Conservation (phyloP, 495 filamentous ascomycete genomes). For the Letharia lupina region DNA sequence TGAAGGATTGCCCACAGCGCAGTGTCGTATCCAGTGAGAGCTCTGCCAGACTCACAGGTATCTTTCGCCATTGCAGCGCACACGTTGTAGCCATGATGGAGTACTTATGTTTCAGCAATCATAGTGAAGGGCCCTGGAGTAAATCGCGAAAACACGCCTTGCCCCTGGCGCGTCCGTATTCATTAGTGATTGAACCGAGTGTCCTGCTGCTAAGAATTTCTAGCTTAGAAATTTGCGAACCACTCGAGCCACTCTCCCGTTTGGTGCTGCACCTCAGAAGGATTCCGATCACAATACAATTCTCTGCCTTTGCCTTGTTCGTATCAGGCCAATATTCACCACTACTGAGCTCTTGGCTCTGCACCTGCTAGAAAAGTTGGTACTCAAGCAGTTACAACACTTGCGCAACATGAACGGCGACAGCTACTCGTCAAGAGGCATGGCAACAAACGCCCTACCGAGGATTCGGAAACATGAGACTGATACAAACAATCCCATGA, state of each 20-base stretch:
- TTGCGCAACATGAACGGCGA: conserved; percentile 71
- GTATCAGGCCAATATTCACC: not conserved
- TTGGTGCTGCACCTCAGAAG: not conserved
- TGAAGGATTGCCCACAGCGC: conserved; percentile 84
- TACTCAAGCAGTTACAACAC: not conserved
- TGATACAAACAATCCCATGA: conserved; percentile 28
- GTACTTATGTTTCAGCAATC: not conserved
- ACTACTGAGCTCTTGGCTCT: not conserved
- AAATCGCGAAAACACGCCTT: conserved; percentile 9
- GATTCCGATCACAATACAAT: not conserved
- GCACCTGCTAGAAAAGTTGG: not conserved
- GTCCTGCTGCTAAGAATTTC: not conserved
- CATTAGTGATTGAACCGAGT: not conserved
- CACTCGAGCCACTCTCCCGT: not conserved
- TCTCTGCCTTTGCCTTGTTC: not conserved
- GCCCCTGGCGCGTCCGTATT: not conserved
- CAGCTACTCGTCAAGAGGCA: conserved; percentile 73
- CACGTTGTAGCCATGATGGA: conserved; percentile 28
- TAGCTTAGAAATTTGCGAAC: conserved; percentile 4
- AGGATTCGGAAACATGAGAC: conserved; percentile 30
- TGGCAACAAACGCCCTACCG: conserved; percentile 30
- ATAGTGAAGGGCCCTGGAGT: not conserved
- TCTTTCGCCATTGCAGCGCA: conserved; percentile 65
- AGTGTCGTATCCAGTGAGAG: conserved; percentile 87
- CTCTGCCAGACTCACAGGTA: conserved; percentile 71